Conservation (phyloP, 768 basidiomycete species). For the Psilocybe tampanensis region DNA sequence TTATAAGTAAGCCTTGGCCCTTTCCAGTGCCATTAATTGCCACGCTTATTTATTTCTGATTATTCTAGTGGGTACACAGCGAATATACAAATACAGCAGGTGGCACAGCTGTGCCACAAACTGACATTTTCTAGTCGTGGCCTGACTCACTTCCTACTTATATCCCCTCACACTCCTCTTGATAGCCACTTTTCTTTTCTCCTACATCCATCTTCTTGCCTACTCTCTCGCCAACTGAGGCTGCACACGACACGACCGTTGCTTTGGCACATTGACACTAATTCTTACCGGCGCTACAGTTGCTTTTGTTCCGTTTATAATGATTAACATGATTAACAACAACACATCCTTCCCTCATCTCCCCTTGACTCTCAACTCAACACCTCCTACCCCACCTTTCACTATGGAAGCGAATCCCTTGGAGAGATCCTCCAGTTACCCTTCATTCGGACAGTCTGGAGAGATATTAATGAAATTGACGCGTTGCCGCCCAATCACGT, state of each 20-base stretch:
- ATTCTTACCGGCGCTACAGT: conserved; percentile 8
- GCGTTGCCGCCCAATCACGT: conserved; percentile 22
- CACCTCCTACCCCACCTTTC: not conserved
- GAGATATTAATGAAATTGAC: conserved; percentile 8
- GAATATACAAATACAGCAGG: conserved; percentile 1
- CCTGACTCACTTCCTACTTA: not conserved
- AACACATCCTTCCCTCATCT: not conserved
- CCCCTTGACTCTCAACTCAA: not conserved
- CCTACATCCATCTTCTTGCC: not conserved
- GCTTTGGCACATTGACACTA: not conserved
- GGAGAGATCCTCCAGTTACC: conserved; percentile 4
- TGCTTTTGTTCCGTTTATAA: conserved; percentile 2
- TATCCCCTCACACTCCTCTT: not conserved
- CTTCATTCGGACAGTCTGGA: not conserved
- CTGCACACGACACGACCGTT: conserved; percentile 6
- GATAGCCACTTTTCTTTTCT: not conserved
- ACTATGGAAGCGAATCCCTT: not conserved
- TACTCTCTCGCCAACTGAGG: not conserved
- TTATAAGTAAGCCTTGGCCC: not conserved
- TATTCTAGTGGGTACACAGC: not conserved
- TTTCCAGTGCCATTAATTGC: not conserved
- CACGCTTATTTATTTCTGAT: not conserved
- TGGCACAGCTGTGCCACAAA: not conserved
- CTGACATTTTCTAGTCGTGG: not conserved
- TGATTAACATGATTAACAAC: not conserved